A percentile compares a stretch with the other conserved stretches of the same genome.
These are phyloP conservation scores for Pestalotiopsis sp. DNA, from an alignment of 2,329 filamentous ascomycete species.

Conservation along the genomic window DNA sequence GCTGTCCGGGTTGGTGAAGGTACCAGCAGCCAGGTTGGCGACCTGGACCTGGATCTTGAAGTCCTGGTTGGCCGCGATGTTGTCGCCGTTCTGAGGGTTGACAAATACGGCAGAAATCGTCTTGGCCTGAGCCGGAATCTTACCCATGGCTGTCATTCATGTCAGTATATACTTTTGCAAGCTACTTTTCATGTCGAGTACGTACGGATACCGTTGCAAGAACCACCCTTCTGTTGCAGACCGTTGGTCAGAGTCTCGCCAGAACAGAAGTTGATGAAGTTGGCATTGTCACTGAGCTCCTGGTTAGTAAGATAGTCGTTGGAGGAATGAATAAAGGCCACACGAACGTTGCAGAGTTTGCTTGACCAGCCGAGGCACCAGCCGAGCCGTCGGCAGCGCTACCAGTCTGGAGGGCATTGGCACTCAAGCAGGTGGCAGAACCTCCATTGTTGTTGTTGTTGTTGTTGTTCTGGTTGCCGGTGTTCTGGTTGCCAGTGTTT, in stretches of 20 bases:
- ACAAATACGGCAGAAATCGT: constrained; percentile 62
- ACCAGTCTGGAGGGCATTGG: constrained; percentile 51
- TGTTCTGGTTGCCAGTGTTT: constrained; percentile 19
- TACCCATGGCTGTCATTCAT: constrained; percentile 53
- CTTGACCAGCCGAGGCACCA: constrained; percentile 45
- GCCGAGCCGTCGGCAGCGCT: constrained; percentile 39
- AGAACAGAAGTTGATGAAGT: constrained; percentile 67
- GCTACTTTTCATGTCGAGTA: constrained; percentile 17
- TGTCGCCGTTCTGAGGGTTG: constrained; percentile 54
- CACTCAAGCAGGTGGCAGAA: constrained; percentile 38
- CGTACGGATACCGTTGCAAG: constrained; percentile 66
- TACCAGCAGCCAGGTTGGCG: constrained; percentile 56
- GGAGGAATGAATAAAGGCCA: neutral
- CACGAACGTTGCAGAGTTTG: constrained; percentile 54
- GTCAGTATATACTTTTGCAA: constrained; percentile 19
- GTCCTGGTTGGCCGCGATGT: constrained; percentile 47
- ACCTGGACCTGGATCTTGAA: constrained; percentile 59
- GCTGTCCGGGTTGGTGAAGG: constrained; percentile 61
- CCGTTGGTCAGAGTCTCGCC: constrained; percentile 62
- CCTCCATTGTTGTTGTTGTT: constrained; percentile 20
- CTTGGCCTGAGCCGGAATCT: constrained; percentile 55
- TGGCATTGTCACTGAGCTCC: constrained; percentile 52
- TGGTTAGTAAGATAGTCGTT: constrained; percentile 18
- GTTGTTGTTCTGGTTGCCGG: constrained; percentile 22
- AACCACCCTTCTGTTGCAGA: constrained; percentile 57